phyloP scores from a whole-genome alignment of 179 eudicot species.

The Amaranthus tricolor region DNA sequence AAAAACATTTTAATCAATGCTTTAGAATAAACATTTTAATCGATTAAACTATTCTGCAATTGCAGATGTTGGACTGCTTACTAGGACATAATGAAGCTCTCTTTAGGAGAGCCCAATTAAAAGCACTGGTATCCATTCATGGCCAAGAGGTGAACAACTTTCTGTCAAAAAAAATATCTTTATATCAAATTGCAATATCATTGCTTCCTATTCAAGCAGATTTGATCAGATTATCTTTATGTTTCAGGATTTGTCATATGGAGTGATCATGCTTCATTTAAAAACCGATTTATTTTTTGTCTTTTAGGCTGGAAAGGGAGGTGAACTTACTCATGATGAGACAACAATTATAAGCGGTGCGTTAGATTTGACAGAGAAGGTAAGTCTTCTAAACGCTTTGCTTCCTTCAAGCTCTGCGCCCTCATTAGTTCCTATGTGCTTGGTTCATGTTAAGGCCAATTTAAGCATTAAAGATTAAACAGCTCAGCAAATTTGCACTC shows the following conservation, averaged over 20 bases:
- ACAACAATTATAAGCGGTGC: slow-evolving; percentile 95
- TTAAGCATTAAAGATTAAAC: too few species aligned
- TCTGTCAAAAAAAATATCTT: neutral
- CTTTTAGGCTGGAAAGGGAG: slow-evolving; percentile 90
- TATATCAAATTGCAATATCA: neutral
- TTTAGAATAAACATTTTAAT: too few species aligned
- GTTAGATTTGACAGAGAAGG: slow-evolving; percentile 89
- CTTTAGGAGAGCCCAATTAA: slow-evolving; percentile 88
- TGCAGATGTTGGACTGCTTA: slow-evolving; percentile 73
- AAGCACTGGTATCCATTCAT: slow-evolving; percentile 90
- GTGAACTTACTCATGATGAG: slow-evolving; percentile 95
- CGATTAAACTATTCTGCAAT: too few species aligned
- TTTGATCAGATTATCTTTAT: neutral
- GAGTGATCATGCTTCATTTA: slow-evolving; percentile 1
- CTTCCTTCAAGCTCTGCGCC: too few species aligned
- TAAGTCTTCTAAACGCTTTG: slow-evolving; percentile 13
- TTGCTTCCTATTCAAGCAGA: too few species aligned
- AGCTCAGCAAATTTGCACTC: too few species aligned
- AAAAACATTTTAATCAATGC: too few species aligned
- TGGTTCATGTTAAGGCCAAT: too few species aligned
- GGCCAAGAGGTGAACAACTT: slow-evolving; percentile 70
- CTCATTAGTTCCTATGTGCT: too few species aligned
- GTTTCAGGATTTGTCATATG: neutral
- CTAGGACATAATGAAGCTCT: slow-evolving; percentile 81
- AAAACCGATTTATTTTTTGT: slow-evolving; percentile 6